Evolutionary conservation across 2,329 filamentous ascomycete genomes (phyloP).

Genomic region (Corniculantispora saksenae): DNA sequence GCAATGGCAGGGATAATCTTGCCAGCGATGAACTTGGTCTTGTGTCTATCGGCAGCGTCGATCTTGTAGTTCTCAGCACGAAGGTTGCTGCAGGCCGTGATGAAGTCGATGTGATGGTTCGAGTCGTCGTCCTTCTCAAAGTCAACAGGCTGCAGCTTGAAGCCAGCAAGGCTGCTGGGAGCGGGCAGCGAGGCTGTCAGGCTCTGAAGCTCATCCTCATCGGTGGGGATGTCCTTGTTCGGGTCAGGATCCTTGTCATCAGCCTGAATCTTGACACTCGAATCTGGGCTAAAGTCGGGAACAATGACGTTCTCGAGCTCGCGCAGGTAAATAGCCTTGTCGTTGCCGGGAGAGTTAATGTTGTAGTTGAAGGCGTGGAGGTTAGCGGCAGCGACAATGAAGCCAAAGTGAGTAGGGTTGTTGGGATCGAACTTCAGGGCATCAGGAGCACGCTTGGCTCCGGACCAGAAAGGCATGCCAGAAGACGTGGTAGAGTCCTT

Average conservation of each 20-base stretch:
- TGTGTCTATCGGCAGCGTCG: slow-evolving; percentile 85
- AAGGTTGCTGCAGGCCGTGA: slow-evolving; percentile 93
- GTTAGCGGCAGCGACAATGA: slow-evolving; percentile 85
- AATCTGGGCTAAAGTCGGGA: slow-evolving; percentile 88
- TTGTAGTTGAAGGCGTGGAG: slow-evolving; percentile 98
- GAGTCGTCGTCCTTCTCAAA: slow-evolving; percentile 99
- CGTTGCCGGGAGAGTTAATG: slow-evolving; percentile 77
- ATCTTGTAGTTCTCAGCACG: slow-evolving; percentile 99
- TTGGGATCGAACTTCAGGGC: slow-evolving; percentile 83
- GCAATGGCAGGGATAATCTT: slow-evolving; percentile 99
- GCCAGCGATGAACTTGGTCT: slow-evolving; percentile 99
- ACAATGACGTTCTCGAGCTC: slow-evolving; percentile 92
- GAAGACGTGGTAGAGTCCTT: slow-evolving; percentile 87
- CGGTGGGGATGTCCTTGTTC: slow-evolving; percentile 71
- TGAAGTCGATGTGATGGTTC: slow-evolving; percentile 98
- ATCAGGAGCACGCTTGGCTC: slow-evolving; percentile 93
- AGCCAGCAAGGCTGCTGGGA: slow-evolving; percentile 79
- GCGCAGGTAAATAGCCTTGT: slow-evolving; percentile 71
- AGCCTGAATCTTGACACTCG: slow-evolving; percentile 93
- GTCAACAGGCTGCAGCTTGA: slow-evolving; percentile 88
- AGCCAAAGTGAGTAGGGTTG: slow-evolving; percentile 84
- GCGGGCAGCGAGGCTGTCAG: slow-evolving; percentile 74
- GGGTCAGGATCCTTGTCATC: slow-evolving; percentile 94
- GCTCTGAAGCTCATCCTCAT: slow-evolving; percentile 73
- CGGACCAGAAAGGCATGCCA: slow-evolving; percentile 95